Evolutionary conservation across 2,329 filamentous ascomycete genomes (phyloP).

Genomic region (Microsporum canis): DNA sequence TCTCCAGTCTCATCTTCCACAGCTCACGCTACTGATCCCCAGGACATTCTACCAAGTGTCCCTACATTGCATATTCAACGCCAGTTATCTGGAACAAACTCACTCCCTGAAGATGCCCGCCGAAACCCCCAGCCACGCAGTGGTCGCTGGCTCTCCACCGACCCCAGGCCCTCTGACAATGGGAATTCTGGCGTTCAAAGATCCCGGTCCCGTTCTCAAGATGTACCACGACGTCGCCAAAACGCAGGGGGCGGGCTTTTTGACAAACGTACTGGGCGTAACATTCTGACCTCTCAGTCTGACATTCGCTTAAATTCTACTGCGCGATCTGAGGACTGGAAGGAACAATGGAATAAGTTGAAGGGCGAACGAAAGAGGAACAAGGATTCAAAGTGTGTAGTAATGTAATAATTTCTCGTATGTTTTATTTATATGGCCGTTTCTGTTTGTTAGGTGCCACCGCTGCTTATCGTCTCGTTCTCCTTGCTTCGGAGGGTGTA

Average conservation of each 20-base stretch:
- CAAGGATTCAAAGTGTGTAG: slow-evolving; percentile 25
- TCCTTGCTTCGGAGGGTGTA: too few relatives aligned
- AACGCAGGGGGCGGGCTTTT: slow-evolving; percentile 4
- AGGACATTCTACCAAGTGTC: neutral
- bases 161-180: neutral
- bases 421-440: neutral
- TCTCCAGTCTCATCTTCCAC: neutral
- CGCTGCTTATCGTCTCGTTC: too few relatives aligned
- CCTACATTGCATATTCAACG: neutral
- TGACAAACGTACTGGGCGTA: slow-evolving; percentile 10
- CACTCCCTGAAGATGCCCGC: slow-evolving; percentile 11
- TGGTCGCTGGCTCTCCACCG: slow-evolving; percentile 8
- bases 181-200: slow-evolving; percentile 6
- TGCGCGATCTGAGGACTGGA: slow-evolving; percentile 2
- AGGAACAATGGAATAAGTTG: slow-evolving; percentile 27
- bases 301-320: slow-evolving; percentile 6
- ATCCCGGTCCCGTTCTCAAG: slow-evolving; percentile 17
- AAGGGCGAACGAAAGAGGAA: slow-evolving; percentile 27
- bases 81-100: slow-evolving; percentile 10
- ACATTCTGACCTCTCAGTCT: slow-evolving; percentile 12
- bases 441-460: slow-evolving; percentile 1
- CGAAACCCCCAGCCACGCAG: neutral
- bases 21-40: neutral
- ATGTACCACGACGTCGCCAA: slow-evolving; percentile 10
- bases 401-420: slow-evolving; percentile 26